phyloP scores from a whole-genome alignment of 768 basidiomycete genomes.

The Gloeophyllum trabeum region DNA sequence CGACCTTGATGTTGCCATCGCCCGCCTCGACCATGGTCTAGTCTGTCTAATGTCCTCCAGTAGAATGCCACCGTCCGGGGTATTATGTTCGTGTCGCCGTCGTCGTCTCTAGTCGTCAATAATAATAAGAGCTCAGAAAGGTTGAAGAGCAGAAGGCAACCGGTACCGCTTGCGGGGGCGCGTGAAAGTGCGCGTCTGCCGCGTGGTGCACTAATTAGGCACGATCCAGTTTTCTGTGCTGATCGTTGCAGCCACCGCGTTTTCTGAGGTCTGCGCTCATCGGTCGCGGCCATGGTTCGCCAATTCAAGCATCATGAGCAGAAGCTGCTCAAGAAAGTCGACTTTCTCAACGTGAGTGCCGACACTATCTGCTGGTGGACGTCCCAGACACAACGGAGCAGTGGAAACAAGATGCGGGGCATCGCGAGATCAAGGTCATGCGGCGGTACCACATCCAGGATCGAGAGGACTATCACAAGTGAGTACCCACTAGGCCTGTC shows the following conservation, averaged over 20 bases:
- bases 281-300: slow-evolving; percentile 53
- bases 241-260: too few species aligned
- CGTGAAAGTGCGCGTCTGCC: too few species aligned
- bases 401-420: slow-evolving; percentile 95
- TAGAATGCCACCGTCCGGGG: too few species aligned
- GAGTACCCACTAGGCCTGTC: slow-evolving; percentile 9
- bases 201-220: too few species aligned
- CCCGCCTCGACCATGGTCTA: neutral
- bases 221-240: too few species aligned
- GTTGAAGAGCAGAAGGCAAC: too few species aligned
- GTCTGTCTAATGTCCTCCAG: too few species aligned
- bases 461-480: slow-evolving; percentile 92
- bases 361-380: neutral
- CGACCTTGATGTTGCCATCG: slow-evolving; percentile 79
- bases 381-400: slow-evolving; percentile 16
- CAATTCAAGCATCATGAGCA: slow-evolving; percentile 96
- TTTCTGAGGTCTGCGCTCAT: too few species aligned
- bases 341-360: slow-evolving; percentile 76
- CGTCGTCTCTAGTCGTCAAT: too few species aligned
- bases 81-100: too few species aligned
- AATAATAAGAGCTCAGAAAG: too few species aligned
- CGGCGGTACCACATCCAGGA: slow-evolving; percentile 92
- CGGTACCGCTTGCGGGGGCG: too few species aligned
- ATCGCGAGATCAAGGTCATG: slow-evolving; percentile 89
- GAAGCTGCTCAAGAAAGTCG: slow-evolving; percentile 91